phyloP scores from a whole-genome alignment of 257 asterid genomes.

The Ligustrum vulgare region DNA sequence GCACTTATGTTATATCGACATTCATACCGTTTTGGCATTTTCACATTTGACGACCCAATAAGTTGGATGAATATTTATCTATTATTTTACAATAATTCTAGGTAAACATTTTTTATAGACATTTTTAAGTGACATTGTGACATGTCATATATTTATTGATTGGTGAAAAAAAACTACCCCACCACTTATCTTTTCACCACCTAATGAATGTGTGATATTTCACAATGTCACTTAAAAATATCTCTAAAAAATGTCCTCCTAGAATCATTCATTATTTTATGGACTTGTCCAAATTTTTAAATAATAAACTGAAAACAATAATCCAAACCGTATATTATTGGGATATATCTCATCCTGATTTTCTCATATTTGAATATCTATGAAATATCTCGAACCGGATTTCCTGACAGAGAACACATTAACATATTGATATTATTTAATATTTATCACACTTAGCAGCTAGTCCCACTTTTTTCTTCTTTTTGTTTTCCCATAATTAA shows the following conservation, averaged over 20 bases:
- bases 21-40: not conserved
- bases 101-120: too few relatives aligned
- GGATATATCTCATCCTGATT: constrained; percentile 28
- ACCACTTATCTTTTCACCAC: too few relatives aligned
- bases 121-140: too few relatives aligned
- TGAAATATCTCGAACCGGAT: constrained; percentile 29
- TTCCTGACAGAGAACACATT: constrained; percentile 22
- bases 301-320: not conserved
- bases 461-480: not conserved
- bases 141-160: too few relatives aligned
- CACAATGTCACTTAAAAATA: too few relatives aligned
- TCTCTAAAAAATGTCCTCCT: too few relatives aligned
- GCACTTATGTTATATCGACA: not conserved
- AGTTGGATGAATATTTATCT: not conserved
- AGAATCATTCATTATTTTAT: too few relatives aligned
- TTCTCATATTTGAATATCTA: constrained; percentile 36
- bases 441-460: constrained; percentile 20
- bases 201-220: too few relatives aligned
- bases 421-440: too few relatives aligned
- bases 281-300: not conserved
- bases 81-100: too few relatives aligned
- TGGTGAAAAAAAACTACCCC: too few relatives aligned
- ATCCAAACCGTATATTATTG: not conserved
- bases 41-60: not conserved
- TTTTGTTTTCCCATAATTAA: not conserved